These are phyloP conservation scores for Balansia obtecta DNA, from an alignment of 2,329 filamentous ascomycete species.

Conservation along the genomic window DNA sequence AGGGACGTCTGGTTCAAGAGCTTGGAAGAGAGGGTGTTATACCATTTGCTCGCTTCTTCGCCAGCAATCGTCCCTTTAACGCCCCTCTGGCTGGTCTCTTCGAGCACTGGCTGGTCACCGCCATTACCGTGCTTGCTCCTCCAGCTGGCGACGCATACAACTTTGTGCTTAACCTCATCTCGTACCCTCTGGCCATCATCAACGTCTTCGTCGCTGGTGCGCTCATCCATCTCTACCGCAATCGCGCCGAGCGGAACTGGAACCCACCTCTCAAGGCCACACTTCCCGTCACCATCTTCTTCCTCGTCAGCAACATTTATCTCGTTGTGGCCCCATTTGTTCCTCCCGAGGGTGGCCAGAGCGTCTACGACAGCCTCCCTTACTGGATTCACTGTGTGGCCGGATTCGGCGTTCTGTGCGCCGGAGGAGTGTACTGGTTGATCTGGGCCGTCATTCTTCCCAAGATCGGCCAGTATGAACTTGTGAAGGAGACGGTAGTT, in stretches of 20 bases:
- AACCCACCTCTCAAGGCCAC: slow-evolving; percentile 41
- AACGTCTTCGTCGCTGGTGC: slow-evolving; percentile 42
- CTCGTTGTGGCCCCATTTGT: slow-evolving; percentile 48
- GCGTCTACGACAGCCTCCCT: slow-evolving; percentile 39
- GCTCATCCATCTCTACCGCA: slow-evolving; percentile 40
- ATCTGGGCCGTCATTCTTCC: slow-evolving; percentile 41
- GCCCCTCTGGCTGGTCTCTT: slow-evolving; percentile 48
- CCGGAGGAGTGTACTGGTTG: slow-evolving; percentile 43
- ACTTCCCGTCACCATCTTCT: slow-evolving; percentile 43
- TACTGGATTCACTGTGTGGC: slow-evolving; percentile 48
- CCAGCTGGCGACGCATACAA: slow-evolving; percentile 57
- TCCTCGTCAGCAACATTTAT: slow-evolving; percentile 48
- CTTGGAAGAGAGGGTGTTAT: slow-evolving; percentile 54
- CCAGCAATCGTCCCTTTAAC: slow-evolving; percentile 51
- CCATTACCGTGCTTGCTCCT: slow-evolving; percentile 54
- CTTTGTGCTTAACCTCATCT: slow-evolving; percentile 50
- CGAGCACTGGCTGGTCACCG: slow-evolving; percentile 50
- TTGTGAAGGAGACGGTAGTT: slow-evolving; percentile 40
- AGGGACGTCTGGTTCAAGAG: slow-evolving; percentile 53
- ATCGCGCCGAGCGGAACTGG: slow-evolving; percentile 36
- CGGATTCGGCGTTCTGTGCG: slow-evolving; percentile 39
- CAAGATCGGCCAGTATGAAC: slow-evolving; percentile 38
- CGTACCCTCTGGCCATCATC: slow-evolving; percentile 48
- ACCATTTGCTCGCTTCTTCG: slow-evolving; percentile 49
- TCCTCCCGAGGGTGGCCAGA: slow-evolving; percentile 37